phyloP scores from a whole-genome alignment of 2,329 filamentous ascomycete genomes.

The Diaporthe ampelina region DNA sequence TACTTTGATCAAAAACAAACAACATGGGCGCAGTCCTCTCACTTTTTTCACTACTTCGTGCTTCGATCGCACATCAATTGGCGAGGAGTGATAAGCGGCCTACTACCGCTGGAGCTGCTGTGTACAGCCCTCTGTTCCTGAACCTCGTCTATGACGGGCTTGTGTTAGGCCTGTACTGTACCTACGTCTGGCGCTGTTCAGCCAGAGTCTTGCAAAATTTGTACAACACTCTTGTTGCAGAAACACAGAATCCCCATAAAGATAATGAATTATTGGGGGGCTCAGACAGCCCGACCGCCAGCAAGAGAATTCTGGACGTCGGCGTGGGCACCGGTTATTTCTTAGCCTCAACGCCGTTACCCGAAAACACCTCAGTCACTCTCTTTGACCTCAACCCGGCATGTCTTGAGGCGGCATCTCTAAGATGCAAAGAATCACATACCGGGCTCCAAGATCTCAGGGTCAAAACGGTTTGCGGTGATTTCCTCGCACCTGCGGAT shows the following conservation, averaged over 20 bases:
- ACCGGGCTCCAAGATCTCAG: neutral
- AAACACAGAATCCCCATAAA: neutral
- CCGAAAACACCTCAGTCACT: neutral
- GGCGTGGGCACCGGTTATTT: constrained; percentile 30
- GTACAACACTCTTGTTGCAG: neutral
- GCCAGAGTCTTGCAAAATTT: neutral
- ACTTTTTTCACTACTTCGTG: neutral
- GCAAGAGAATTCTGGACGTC: constrained; percentile 15
- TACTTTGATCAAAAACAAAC: neutral
- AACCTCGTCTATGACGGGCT: constrained; percentile 22
- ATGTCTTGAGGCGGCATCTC: constrained; percentile 16
- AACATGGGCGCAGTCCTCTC: neutral
- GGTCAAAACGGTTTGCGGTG: constrained; percentile 14
- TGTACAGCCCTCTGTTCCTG: constrained; percentile 25
- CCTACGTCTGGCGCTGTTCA: constrained; percentile 20
- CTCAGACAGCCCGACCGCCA: neutral
- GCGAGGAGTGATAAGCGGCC: neutral
- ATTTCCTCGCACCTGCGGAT: constrained; percentile 2
- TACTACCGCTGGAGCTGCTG: constrained; percentile 10
- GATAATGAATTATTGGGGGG: neutral
- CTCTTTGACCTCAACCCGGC: constrained; percentile 28
- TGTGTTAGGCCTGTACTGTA: constrained; percentile 15
- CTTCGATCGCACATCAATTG: neutral
- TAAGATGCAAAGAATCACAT: neutral
- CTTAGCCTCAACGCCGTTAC: neutral